A percentile compares a stretch with the other conserved stretches of the same genome.
Conservation (phyloP, 2,329 filamentous ascomycete species). For the Aspergillus clavatus region DNA sequence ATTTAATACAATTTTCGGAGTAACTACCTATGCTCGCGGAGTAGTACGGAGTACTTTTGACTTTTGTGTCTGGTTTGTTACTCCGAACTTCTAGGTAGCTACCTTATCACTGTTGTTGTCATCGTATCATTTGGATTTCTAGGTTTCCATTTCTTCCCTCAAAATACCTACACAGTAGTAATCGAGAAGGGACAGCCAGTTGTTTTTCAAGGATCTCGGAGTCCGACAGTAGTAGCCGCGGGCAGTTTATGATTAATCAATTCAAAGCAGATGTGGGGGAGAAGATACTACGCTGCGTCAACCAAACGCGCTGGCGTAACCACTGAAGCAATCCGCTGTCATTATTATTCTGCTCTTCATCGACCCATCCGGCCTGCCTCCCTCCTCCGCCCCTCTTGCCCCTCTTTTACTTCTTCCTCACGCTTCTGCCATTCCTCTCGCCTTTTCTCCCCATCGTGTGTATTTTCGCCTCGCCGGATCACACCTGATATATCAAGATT, state of each 20-base stretch:
- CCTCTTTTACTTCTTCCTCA: conserved; percentile 17
- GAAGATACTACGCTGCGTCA: conserved; percentile 26
- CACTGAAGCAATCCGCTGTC: conserved; percentile 21
- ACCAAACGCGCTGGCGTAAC: conserved; percentile 25
- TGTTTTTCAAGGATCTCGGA: conserved; percentile 28
- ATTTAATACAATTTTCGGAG: not conserved
- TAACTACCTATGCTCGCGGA: too few species aligned
- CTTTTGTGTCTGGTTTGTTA: too few species aligned
- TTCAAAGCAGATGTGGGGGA: conserved; percentile 31
- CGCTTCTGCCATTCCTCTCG: conserved; percentile 13
- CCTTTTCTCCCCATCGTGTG: conserved; percentile 10
- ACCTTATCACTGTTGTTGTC: too few species aligned
- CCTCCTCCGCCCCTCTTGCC: conserved; percentile 14
- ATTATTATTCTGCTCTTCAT: conserved; percentile 16
- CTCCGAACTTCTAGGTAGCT: too few species aligned
- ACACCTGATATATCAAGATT: conserved; percentile 16
- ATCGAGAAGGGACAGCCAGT: conserved; percentile 16
- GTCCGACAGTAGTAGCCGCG: conserved; percentile 22
- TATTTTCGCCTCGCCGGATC: conserved; percentile 11
- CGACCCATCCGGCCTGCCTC: conserved; percentile 23
- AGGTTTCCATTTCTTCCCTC: too few species aligned
- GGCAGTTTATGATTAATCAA: not conserved
- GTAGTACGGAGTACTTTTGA: conserved; percentile 2
- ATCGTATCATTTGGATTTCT: too few species aligned
- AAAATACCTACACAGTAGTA: too few species aligned